A percentile compares a stretch with the other conserved stretches of the same genome.
Evolutionary conservation across 495 filamentous ascomycete genomes (phyloP).

Genomic region (Halenospora varia): DNA sequence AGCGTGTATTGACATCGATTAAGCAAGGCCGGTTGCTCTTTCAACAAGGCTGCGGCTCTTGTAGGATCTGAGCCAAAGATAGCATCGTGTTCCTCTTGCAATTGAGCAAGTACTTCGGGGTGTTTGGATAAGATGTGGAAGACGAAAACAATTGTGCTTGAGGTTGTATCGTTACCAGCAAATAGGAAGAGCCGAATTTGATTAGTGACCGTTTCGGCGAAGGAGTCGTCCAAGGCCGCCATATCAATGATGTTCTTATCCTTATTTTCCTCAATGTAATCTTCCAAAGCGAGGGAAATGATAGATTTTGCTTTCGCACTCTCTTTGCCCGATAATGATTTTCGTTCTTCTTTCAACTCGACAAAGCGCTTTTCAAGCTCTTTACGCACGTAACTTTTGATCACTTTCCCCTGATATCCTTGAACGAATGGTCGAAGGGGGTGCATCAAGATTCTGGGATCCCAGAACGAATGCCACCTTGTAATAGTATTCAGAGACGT

Average conservation of each 20-base stretch:
- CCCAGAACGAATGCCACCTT: background rate
- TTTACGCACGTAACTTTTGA: background rate
- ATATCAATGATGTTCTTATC: background rate
- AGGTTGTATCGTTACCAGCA: conserved; percentile 39
- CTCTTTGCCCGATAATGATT: background rate
- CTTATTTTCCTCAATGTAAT: background rate
- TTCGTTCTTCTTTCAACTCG: background rate
- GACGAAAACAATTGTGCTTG: conserved; percentile 28
- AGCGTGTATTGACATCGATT: conserved; percentile 22
- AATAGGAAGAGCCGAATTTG: conserved; percentile 29
- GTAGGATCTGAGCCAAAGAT: conserved; percentile 25
- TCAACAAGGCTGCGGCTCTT: conserved; percentile 20
- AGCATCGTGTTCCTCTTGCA: conserved; percentile 33
- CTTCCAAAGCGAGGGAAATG: background rate
- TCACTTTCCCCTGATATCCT: background rate
- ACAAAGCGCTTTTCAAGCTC: background rate
- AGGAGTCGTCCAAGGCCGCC: background rate
- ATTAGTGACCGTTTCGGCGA: background rate
- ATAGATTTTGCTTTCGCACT: background rate
- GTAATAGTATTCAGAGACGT: background rate
- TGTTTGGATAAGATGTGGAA: conserved; percentile 29
- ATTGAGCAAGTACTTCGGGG: conserved; percentile 14
- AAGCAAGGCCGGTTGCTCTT: conserved; percentile 26
- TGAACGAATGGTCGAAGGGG: background rate
- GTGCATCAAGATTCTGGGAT: background rate